Evolutionary conservation across 116 monocot genomes (phyloP).

Genomic region (Phalaenopsis hybrid): DNA sequence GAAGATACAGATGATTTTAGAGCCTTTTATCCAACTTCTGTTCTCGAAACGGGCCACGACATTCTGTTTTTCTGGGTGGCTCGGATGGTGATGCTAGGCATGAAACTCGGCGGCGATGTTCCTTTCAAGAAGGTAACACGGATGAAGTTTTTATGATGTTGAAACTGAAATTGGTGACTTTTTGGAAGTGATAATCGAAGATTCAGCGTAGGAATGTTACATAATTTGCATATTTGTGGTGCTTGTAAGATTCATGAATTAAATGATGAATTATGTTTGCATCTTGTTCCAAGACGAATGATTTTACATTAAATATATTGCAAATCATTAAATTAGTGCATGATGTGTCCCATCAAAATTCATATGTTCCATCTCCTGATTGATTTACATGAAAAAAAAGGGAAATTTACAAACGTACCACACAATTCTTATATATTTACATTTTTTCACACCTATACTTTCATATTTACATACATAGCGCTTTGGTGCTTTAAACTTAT

Average conservation of each 20-base stretch:
- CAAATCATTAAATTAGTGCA: neutral
- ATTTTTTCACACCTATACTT: no score
- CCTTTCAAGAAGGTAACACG: slow-evolving; percentile 82
- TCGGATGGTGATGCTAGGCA: slow-evolving; percentile 99
- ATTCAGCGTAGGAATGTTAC: neutral
- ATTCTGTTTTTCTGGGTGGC: slow-evolving; percentile 99
- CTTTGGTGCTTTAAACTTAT: no score
- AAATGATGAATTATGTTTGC: no score
- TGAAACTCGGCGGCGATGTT: slow-evolving; percentile 93
- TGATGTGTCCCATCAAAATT: neutral
- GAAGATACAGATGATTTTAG: slow-evolving; percentile 68
- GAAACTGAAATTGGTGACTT: neutral
- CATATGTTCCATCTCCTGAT: neutral
- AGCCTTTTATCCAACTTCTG: slow-evolving; percentile 86
- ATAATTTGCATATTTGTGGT: neutral
- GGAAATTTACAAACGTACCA: no score
- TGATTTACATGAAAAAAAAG: neutral
- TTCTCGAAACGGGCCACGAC: slow-evolving; percentile 98
- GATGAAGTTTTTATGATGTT: neutral
- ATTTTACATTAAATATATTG: neutral
- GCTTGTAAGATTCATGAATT: neutral
- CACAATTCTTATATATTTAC: no score
- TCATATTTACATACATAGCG: no score
- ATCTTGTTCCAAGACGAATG: no score
- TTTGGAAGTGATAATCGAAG: neutral